Base-by-base conservation (phyloP, 108 stramenopile genomes). In the Cyclotella sp. region DNA sequence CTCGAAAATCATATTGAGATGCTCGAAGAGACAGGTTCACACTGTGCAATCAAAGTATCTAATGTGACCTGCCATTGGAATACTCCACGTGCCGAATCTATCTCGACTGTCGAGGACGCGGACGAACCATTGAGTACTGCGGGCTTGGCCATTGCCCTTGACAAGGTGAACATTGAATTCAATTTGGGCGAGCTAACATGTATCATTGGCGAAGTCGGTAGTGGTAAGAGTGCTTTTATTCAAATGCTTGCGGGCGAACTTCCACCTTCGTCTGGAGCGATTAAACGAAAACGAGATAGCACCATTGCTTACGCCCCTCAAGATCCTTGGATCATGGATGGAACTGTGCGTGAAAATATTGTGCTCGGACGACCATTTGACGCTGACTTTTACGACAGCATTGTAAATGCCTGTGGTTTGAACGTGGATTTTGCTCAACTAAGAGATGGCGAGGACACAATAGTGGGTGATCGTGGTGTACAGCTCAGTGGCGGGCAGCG, bases 401-500 rank as follows among this genome's bases (percentile, higher is more conserved):
- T 95, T 30, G 45, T 97, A 7, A 70, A 84, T n/a, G 92, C 95
- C 9, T 91, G 90, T 68, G 93, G 90, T 0, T 81, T 98, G 34
- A 75, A 74, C 16, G 60, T 83, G 9, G 97, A 98, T 73, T 80
- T 98, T 41, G 55, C 54, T 27, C 76, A 88, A 18, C 76, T 95
- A 16, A 86, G 83, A 10, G 77, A 92, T 54, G 96, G 95, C 2
- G 95, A 97, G 61, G 51, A 73, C 15, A 96, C 97, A 9, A 87
- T 95, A 22, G 90, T 98, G 21, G 97, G 97, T 9, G 96, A 98
- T 60, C 81, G 96, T 12, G 97, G 98, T 12, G 95, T 98, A 2
- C 95, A 97, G 57, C 77, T 93, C 16, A 86, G 84, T 58, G 99
- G 99, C 9, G 99, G 99, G 0, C 98, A 99, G 86, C 84, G 93